Conservation (phyloP, 352 stramenopile species). For the Phytophthora megakarya region DNA sequence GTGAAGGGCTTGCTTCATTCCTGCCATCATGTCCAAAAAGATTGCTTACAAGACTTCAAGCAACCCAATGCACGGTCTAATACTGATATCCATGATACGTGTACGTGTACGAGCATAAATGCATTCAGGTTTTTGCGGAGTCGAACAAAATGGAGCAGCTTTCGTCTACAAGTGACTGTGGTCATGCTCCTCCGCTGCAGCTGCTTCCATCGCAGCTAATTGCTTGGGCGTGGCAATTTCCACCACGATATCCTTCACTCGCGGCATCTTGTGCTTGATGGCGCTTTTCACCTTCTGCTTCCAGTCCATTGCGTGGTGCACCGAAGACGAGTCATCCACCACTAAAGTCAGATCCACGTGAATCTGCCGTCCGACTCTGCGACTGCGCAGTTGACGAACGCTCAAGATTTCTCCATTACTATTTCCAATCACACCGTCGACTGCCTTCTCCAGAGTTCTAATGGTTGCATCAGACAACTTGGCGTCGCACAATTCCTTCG, state of each 20-base stretch:
- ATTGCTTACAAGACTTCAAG: too few species aligned
- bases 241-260: slow-evolving; percentile 68
- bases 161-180: slow-evolving; percentile 11
- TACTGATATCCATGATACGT: too few species aligned
- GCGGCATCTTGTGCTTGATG: slow-evolving; percentile 49
- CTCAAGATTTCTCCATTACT: slow-evolving; percentile 50
- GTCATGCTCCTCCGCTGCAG: slow-evolving; percentile 3
- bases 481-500: slow-evolving; percentile 67
- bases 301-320: slow-evolving; percentile 56
- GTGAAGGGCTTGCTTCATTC: too few species aligned
- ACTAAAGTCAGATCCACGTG: slow-evolving; percentile 69
- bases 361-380: slow-evolving; percentile 58
- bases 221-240: slow-evolving; percentile 51
- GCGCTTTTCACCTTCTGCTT: slow-evolving; percentile 60
- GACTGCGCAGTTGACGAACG: slow-evolving; percentile 59
- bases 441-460: slow-evolving; percentile 41
- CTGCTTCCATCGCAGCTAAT: slow-evolving; percentile 7
- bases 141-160: slow-evolving; percentile 9
- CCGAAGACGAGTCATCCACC: slow-evolving; percentile 31
- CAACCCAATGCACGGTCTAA: too few species aligned
- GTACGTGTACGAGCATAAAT: too few species aligned
- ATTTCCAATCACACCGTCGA: slow-evolving; percentile 41
- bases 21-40: too few species aligned
- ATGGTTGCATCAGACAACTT: slow-evolving; percentile 50
- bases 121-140: neutral